A percentile compares a stretch with the other conserved stretches of the same genome.
These are phyloP conservation scores for Penicillium griseofulvum DNA, from an alignment of 2,329 filamentous ascomycete species.

Conservation along the genomic window DNA sequence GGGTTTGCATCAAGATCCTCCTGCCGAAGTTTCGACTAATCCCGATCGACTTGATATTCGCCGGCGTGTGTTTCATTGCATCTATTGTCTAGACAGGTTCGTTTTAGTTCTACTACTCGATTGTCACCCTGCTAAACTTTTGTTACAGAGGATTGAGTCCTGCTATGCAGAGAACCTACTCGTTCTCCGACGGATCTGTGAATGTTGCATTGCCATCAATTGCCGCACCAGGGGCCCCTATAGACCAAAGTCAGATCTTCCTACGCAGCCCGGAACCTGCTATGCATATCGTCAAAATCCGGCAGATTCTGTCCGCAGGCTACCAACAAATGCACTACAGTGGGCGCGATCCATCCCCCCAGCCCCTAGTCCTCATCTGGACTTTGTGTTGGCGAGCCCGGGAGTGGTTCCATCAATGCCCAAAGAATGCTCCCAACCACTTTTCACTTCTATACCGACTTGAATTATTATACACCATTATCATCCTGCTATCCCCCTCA, in stretches of 20 bases:
- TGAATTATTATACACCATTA: slow-evolving; percentile 85
- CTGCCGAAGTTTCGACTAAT: slow-evolving; percentile 65
- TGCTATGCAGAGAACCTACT: slow-evolving; percentile 82
- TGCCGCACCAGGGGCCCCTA: slow-evolving; percentile 48
- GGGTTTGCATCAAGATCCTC: slow-evolving; percentile 89
- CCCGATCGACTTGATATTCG: slow-evolving; percentile 71
- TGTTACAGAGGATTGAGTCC: slow-evolving; percentile 73
- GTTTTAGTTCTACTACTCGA: slow-evolving; percentile 19
- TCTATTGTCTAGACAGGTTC: slow-evolving; percentile 84
- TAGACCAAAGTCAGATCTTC: slow-evolving; percentile 46
- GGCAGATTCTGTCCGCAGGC: slow-evolving; percentile 82
- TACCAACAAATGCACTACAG: slow-evolving; percentile 87
- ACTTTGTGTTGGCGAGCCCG: slow-evolving; percentile 58
- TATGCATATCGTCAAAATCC: slow-evolving; percentile 74
- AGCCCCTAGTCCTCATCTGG: slow-evolving; percentile 55
- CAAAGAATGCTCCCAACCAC: slow-evolving; percentile 60
- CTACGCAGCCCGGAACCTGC: slow-evolving; percentile 65
- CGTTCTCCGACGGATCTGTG: slow-evolving; percentile 85
- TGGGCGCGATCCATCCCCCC: slow-evolving; percentile 64
- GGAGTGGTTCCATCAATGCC: slow-evolving; percentile 76
- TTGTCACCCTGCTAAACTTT: slow-evolving; percentile 7
- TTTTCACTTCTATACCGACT: slow-evolving; percentile 79
- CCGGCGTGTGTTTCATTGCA: slow-evolving; percentile 82
- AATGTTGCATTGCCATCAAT: slow-evolving; percentile 71
- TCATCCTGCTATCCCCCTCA: slow-evolving; percentile 83